Percentiles rank a stretch among this genome's conserved stretches.
Conservation (phyloP, 768 basidiomycete genomes). For the Coprinopsis marcescibilis region DNA sequence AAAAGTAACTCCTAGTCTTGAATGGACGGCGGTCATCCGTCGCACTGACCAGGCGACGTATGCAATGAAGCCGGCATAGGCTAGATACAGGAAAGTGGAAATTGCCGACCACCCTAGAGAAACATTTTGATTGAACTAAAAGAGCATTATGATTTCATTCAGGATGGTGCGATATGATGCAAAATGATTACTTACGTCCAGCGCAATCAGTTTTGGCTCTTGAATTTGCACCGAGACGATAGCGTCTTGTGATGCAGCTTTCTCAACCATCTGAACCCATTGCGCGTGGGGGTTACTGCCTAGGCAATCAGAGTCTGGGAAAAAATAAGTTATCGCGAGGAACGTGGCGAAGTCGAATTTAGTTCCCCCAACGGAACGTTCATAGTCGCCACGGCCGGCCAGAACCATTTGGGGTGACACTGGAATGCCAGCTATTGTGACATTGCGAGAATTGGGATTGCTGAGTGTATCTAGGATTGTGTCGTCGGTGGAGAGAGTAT, state of each 20-base stretch:
- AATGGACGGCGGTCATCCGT: slow-evolving; percentile 81
- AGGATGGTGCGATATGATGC: slow-evolving; percentile 2
- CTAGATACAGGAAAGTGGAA: slow-evolving; percentile 66
- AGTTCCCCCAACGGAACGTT: slow-evolving; percentile 41
- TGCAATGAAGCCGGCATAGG: slow-evolving; percentile 68
- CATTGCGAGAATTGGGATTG: slow-evolving; percentile 36
- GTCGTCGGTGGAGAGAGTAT: slow-evolving; percentile 43
- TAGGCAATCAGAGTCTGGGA: slow-evolving; percentile 69
- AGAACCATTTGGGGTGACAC: slow-evolving; percentile 73
- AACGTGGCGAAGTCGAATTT: slow-evolving; percentile 61
- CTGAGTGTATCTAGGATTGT: slow-evolving; percentile 59
- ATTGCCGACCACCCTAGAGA: slow-evolving; percentile 50
- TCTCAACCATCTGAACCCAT: slow-evolving; percentile 55
- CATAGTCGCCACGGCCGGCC: slow-evolving; percentile 56
- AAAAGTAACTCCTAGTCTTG: slow-evolving; percentile 84
- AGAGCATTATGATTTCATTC: slow-evolving; percentile 12
- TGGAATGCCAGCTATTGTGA: slow-evolving; percentile 56
- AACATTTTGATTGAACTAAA: slow-evolving; percentile 45
- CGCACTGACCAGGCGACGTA: slow-evolving; percentile 76
- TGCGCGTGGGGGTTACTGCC: slow-evolving; percentile 52
- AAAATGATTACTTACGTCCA: slow-evolving; percentile 33
- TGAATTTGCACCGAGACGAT: slow-evolving; percentile 24
- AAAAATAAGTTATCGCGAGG: slow-evolving; percentile 78
- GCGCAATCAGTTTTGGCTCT: slow-evolving; percentile 38
- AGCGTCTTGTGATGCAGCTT: slow-evolving; percentile 29